Conservation (phyloP, 371 early-diverging fungal genomes). For the Syncephalastrum sp. region DNA sequence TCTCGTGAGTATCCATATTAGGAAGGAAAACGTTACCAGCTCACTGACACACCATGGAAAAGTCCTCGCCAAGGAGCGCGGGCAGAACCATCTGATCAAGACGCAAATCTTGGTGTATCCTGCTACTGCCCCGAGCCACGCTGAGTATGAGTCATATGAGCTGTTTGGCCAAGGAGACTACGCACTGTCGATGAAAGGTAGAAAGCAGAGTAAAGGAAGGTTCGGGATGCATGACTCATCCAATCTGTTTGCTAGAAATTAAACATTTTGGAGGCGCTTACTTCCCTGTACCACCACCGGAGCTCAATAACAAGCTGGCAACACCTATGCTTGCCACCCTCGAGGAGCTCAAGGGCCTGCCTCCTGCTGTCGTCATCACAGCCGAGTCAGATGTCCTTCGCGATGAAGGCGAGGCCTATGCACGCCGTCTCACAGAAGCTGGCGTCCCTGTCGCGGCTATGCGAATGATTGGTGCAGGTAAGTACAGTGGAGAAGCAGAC, state of each 20-base stretch:
- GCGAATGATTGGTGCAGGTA: constrained; percentile 18
- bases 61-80: constrained; percentile 21
- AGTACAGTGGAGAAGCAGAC: background rate
- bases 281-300: background rate
- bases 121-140: background rate
- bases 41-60: background rate
- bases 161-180: constrained; percentile 17
- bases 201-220: background rate
- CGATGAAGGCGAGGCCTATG: constrained; percentile 20
- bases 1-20: constrained; percentile 2
- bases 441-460: constrained; percentile 12
- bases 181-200: constrained; percentile 1
- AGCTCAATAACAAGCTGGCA: background rate
- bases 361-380: constrained; percentile 13
- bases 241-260: background rate
- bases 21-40: background rate
- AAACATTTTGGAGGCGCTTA: constrained; percentile 11
- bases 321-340: constrained; percentile 8
- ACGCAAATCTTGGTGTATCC: constrained; percentile 19
- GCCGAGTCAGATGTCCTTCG: constrained; percentile 16
- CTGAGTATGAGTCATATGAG: constrained; percentile 5
- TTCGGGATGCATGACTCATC: background rate
- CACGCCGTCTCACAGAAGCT: constrained; percentile 8
- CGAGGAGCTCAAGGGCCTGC: constrained; percentile 9
- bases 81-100: constrained; percentile 12